A percentile compares a stretch with the other conserved stretches of the same genome.
phyloP scores from a whole-genome alignment of 129 eudicot species.

The Erigeron canadensis region DNA sequence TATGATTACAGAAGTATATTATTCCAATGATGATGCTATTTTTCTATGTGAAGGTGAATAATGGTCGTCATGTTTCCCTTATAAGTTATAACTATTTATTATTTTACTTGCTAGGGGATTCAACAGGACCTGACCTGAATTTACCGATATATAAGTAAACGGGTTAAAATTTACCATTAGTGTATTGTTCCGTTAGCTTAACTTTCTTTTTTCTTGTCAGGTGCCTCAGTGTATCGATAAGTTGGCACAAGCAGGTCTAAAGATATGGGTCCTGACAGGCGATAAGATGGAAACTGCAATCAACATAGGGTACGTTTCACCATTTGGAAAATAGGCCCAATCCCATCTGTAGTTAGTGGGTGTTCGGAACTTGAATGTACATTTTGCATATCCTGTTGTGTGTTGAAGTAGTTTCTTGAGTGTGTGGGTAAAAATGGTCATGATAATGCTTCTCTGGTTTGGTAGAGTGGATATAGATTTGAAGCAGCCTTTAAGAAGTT shows the following conservation, averaged over 20 bases:
- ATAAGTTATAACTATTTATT: not conserved
- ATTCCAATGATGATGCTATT: not conserved
- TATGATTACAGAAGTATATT: not conserved
- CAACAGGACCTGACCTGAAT: not conserved
- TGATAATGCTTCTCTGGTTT: not conserved
- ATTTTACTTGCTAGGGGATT: not conserved
- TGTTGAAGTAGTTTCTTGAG: not conserved
- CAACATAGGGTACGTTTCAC: constrained; percentile 79
- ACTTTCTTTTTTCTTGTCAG: constrained; percentile 32
- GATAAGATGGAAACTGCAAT: constrained; percentile 99
- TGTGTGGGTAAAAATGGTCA: not conserved
- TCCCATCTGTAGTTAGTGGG: not conserved
- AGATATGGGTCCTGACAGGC: constrained; percentile 98
- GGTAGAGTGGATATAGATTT: not conserved
- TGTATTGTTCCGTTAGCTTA: constrained; percentile 5
- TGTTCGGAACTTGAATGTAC: not conserved
- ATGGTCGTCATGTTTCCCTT: not conserved
- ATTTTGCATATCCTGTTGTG: not conserved
- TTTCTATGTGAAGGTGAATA: too few relatives aligned
- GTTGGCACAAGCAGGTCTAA: constrained; percentile 98
- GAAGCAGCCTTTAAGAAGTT: not conserved
- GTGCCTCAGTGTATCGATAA: constrained; percentile 99
- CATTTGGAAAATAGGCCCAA: constrained; percentile 13
- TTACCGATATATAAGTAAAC: not conserved
- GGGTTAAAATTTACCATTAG: not conserved